Conservation (phyloP, 306 rosid species). For the Biancaea sappan region DNA sequence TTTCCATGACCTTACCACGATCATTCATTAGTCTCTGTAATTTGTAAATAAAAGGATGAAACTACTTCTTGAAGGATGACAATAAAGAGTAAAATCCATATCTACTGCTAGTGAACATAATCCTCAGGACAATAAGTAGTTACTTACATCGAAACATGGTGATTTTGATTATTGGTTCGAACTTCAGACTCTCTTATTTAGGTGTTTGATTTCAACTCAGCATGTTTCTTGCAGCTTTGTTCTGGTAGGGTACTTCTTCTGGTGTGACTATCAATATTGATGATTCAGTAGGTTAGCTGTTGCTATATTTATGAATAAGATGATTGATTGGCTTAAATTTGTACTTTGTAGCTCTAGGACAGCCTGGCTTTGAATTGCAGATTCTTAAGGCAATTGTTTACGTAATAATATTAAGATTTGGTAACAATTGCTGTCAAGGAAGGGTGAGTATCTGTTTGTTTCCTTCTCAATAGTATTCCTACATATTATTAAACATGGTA, state of each 20-base stretch:
- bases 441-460: neutral
- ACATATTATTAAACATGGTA: neutral
- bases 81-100: neutral
- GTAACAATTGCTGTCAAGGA: no score
- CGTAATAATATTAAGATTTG: no score
- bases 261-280: neutral
- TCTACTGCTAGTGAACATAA: no score
- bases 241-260: neutral
- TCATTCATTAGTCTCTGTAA: neutral
- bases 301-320: neutral
- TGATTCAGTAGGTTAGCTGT: neutral
- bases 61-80: neutral
- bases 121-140: no score
- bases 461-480: neutral
- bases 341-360: neutral
- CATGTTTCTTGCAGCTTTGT: neutral
- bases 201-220: neutral
- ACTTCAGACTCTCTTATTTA: neutral
- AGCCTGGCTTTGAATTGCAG: no score
- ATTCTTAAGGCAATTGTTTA: no score
- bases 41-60: neutral
- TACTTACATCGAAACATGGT: neutral
- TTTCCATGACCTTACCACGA: constrained; percentile 30
- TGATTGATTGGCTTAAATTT: no score
- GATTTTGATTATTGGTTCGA: neutral